These are phyloP conservation scores for Penicillium sp. DNA, from an alignment of 2,329 filamentous ascomycete species.

Conservation along the genomic window DNA sequence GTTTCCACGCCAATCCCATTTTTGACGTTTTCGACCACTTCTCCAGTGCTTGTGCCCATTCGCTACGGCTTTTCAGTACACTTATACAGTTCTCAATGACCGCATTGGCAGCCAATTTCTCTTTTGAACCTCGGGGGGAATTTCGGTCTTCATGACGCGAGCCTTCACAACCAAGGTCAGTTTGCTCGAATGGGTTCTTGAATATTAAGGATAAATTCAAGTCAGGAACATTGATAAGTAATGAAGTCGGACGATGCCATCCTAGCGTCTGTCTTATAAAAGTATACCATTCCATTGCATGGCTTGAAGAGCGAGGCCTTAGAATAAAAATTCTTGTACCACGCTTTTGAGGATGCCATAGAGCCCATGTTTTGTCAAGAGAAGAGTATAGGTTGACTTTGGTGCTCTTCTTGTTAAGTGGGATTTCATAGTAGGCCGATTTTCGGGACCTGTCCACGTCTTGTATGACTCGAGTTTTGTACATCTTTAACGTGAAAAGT, in stretches of 20 bases:
- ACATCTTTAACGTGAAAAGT: slow-evolving; percentile 56
- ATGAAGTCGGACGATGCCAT: slow-evolving; percentile 52
- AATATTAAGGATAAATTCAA: slow-evolving; percentile 57
- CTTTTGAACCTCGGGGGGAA: slow-evolving; percentile 31
- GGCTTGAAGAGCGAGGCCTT: slow-evolving; percentile 57
- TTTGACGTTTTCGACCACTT: slow-evolving; percentile 56
- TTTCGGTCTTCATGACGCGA: slow-evolving; percentile 37
- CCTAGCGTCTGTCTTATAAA: slow-evolving; percentile 60
- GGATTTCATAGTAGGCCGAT: slow-evolving; percentile 55
- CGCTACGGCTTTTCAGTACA: slow-evolving; percentile 53
- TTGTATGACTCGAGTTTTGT: slow-evolving; percentile 61
- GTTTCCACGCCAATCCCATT: slow-evolving; percentile 65
- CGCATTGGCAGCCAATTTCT: slow-evolving; percentile 52
- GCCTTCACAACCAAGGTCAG: slow-evolving; percentile 43
- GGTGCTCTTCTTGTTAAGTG: slow-evolving; percentile 50
- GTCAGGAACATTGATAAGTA: slow-evolving; percentile 62
- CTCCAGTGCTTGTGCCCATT: slow-evolving; percentile 58
- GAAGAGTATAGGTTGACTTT: slow-evolving; percentile 62
- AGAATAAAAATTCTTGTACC: slow-evolving; percentile 61
- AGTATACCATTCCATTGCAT: slow-evolving; percentile 66
- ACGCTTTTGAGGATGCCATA: slow-evolving; percentile 54
- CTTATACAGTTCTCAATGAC: slow-evolving; percentile 58
- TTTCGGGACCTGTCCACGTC: slow-evolving; percentile 54
- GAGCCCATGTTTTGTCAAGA: slow-evolving; percentile 63
- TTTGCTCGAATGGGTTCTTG: slow-evolving; percentile 55